Evolutionary conservation across 2,329 filamentous ascomycete species (phyloP).

Genomic region (Proliferodiscus dingleyae): DNA sequence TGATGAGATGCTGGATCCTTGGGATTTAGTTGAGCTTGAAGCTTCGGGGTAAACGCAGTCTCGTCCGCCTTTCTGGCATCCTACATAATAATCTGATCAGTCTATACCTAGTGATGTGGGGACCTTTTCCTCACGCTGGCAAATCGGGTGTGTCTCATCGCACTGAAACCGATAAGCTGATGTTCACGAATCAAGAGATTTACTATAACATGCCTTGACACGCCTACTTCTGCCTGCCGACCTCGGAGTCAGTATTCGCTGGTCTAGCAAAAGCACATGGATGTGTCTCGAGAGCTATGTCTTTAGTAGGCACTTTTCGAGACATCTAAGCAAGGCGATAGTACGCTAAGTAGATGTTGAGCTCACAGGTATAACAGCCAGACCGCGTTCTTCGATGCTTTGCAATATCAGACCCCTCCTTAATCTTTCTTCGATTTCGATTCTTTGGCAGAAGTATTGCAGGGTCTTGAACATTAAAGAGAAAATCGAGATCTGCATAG

Average conservation of each 20-base stretch:
- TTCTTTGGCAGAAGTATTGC: constrained; percentile 27
- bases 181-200: not conserved
- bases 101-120: constrained; percentile 11
- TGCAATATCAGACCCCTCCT: constrained; percentile 41
- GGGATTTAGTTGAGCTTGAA: constrained; percentile 35
- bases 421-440: constrained; percentile 28
- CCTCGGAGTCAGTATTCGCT: too few species aligned
- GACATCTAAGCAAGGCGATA: too few species aligned
- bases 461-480: constrained; percentile 27
- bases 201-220: constrained; percentile 59
- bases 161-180: constrained; percentile 54
- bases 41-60: constrained; percentile 87
- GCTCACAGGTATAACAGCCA: constrained; percentile 91
- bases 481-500: constrained; percentile 27
- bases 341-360: too few species aligned
- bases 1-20: constrained; percentile 10
- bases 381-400: constrained; percentile 92
- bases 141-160: constrained; percentile 81
- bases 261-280: too few species aligned
- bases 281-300: too few species aligned
- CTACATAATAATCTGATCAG: constrained; percentile 37
- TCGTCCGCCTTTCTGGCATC: constrained; percentile 86
- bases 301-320: too few species aligned
- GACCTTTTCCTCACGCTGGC: constrained; percentile 58
- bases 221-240: constrained; percentile 77